Base-by-base conservation (phyloP, 192 early-diverging fungal species). In the Fimicolochytrium jonesii region DNA sequence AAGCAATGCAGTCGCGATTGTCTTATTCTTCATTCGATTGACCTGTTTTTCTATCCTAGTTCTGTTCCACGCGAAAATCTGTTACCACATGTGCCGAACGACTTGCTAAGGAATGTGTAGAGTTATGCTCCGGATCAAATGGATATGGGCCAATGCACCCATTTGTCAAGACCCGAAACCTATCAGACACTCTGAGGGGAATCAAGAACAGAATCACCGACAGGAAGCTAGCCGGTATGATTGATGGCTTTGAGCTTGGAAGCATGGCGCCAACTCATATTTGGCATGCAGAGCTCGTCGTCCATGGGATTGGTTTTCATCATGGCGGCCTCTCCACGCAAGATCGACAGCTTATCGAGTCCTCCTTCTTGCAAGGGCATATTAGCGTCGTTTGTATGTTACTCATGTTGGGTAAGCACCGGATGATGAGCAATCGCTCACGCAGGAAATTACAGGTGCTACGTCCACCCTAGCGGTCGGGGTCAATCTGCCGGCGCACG, bases 381-480 rank as follows among this genome's bases (percentile, higher is more conserved):
- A 54, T 90, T 4, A 45, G 51, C 7, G 81, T 88, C 11, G 66
- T 88, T 29, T 90, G 86, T 79, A 63, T 56, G 81, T 78, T 35
- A n/a, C n/a, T 13, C 29, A 28, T 3, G 28, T n/a, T n/a, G n/a
- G n/a, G n/a, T n/a, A n/a, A n/a, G n/a, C n/a, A n/a, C n/a, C n/a
- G n/a, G n/a, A n/a, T n/a, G n/a, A n/a, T n/a, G n/a, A n/a, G n/a
- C n/a, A n/a, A n/a, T n/a, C n/a, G n/a, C n/a, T n/a, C n/a, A n/a
- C n/a, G n/a, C n/a, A n/a, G n/a, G n/a, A n/a, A n/a, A n/a, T n/a
- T n/a, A 34, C 68, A 87, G 82, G 81, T 60, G 81, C 86, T 0
- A 91, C 89, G 0, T 81, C 85, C 1, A 90, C 89, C 0, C 73
- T 91, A 1, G 87, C 86, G n/a, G 80, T 87, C 15, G 89, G 89